Evolutionary conservation across 1,284 basidiomycete genomes (phyloP).

Genomic region (Peniophora sp.): DNA sequence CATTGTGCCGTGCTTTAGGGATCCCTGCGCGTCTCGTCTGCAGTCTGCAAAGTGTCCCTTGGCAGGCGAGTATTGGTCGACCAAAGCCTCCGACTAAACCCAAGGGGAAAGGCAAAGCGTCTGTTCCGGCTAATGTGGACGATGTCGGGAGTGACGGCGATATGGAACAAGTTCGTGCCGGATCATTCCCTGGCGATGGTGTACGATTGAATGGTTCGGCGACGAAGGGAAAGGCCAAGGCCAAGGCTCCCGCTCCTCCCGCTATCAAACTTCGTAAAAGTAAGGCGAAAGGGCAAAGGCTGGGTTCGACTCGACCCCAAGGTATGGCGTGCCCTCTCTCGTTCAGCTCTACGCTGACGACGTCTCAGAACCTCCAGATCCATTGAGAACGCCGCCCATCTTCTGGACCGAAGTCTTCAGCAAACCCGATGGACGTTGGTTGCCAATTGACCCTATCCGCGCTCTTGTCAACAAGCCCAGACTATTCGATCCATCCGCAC

Average conservation of each 20-base stretch:
- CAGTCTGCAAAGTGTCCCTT: conserved; percentile 87
- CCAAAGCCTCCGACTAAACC: conserved; percentile 38
- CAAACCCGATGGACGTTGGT: conserved; percentile 85
- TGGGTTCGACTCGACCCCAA: conserved; percentile 15
- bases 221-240: conserved; percentile 41
- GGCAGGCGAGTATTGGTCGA: conserved; percentile 59
- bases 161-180: conserved; percentile 27
- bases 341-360: not conserved
- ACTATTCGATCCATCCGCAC: conserved; percentile 70
- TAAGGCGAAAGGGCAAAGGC: conserved; percentile 37
- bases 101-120: conserved; percentile 14
- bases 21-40: conserved; percentile 86
- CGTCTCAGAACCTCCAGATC: conserved; percentile 35
- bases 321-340: conserved; percentile 9
- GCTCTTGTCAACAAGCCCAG: conserved; percentile 74
- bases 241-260: conserved; percentile 45
- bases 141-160: conserved; percentile 21
- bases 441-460: conserved; percentile 87
- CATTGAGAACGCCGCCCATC: conserved; percentile 69
- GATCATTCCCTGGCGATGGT: conserved; percentile 27
- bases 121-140: conserved; percentile 19
- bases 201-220: conserved; percentile 31
- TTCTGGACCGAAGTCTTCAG: conserved; percentile 99
- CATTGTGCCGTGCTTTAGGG: conserved; percentile 79
- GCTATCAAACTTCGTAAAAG: conserved; percentile 48